These are phyloP conservation scores for Diplosphaera chodatii DNA, from an alignment of 139 green algal species.

Conservation along the genomic window DNA sequence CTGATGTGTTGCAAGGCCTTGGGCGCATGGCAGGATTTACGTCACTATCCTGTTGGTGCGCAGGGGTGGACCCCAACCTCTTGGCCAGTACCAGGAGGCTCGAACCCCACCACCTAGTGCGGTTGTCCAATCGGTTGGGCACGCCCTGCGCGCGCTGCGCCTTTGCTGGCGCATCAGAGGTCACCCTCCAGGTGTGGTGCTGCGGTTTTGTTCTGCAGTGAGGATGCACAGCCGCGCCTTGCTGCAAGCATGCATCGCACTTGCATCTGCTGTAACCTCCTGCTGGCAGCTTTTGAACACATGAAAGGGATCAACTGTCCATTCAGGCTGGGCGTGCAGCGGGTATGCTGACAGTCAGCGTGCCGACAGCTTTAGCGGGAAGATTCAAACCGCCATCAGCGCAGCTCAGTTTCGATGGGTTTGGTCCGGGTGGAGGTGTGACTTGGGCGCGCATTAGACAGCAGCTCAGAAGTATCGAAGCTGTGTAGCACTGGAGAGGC, in stretches of 20 bases:
- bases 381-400: conserved; percentile 25
- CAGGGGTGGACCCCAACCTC: conserved; percentile 7
- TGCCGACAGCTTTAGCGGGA: conserved; percentile 27
- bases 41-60: no score
- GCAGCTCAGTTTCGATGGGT: conserved; percentile 34
- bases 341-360: conserved; percentile 27
- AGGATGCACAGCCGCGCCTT: no score
- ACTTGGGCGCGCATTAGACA: conserved; percentile 34
- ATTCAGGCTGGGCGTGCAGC: conserved; percentile 20
- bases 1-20: no score
- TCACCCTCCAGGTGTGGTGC: conserved; percentile 19
- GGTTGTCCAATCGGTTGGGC: conserved; percentile 2
- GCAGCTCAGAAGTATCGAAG: conserved; percentile 11
- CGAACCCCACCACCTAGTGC: conserved; percentile 2
- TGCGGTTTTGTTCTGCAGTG: no score
- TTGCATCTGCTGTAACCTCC: no score
- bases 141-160: background rate
- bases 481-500: no score
- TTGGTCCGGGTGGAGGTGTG: conserved; percentile 30
- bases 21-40: no score
- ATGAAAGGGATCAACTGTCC: no score
- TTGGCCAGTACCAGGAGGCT: conserved; percentile 1
- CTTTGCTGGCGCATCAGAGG: background rate
- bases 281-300: no score
- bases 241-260: no score